These are phyloP conservation scores for Pogostemon cablin DNA, from an alignment of 257 asterid genomes.

Conservation along the genomic window DNA sequence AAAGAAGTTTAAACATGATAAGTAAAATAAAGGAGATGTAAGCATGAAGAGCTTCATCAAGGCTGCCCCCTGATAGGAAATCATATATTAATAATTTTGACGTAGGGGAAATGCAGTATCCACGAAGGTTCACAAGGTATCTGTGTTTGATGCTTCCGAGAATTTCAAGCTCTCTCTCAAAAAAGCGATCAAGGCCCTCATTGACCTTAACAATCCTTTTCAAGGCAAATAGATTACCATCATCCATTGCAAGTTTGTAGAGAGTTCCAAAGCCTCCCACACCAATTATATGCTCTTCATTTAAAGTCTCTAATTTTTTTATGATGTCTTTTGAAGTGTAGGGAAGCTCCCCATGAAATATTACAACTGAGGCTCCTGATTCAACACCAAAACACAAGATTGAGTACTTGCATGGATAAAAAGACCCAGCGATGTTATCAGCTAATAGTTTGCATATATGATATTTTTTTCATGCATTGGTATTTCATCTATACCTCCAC, in stretches of 20 bases:
- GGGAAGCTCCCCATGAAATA: constrained; percentile 97
- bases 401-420: background rate
- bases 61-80: constrained; percentile 84
- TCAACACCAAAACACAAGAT: constrained; percentile 23
- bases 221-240: constrained; percentile 82
- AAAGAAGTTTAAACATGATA: constrained; percentile 20
- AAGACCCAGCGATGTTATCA: background rate
- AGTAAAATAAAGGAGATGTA: constrained; percentile 23
- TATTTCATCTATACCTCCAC: constrained; percentile 67
- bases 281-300: constrained; percentile 87
- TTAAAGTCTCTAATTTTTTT: constrained; percentile 72
- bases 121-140: constrained; percentile 83
- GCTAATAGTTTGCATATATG: constrained; percentile 4
- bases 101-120: constrained; percentile 88
- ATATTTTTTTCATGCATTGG: constrained; percentile 25
- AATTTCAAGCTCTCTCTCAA: constrained; percentile 91
- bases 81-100: constrained; percentile 83
- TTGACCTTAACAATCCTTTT: constrained; percentile 82
- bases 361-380: constrained; percentile 92
- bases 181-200: constrained; percentile 83
- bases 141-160: constrained; percentile 94
- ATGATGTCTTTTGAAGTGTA: constrained; percentile 90
- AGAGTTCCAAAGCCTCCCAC: constrained; percentile 95
- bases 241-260: constrained; percentile 92
- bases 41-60: constrained; percentile 92